Conservation (phyloP, 2,329 filamentous ascomycete species). For the Cadophora malorum region DNA sequence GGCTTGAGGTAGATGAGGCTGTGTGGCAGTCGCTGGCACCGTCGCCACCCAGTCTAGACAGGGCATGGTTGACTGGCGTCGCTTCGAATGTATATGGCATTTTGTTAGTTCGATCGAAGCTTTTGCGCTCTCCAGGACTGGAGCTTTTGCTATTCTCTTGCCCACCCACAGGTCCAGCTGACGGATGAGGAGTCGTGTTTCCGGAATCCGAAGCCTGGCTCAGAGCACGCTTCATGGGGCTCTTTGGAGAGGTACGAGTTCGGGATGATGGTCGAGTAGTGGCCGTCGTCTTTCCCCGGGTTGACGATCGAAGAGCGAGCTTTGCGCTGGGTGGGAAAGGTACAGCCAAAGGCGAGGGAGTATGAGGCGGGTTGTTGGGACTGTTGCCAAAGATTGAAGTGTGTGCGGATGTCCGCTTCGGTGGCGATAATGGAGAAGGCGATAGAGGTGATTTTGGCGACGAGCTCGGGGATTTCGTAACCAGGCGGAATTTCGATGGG, state of each 20-base stretch:
- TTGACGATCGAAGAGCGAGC: conserved; percentile 68
- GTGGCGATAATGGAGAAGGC: conserved; percentile 60
- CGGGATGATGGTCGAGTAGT: conserved; percentile 64
- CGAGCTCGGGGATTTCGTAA: conserved; percentile 50
- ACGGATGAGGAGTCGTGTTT: conserved; percentile 61
- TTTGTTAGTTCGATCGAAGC: conserved; percentile 59
- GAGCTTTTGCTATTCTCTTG: conserved; percentile 52
- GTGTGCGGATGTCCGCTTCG: conserved; percentile 54
- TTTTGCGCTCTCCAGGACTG: conserved; percentile 53
- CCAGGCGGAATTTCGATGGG: conserved; percentile 85
- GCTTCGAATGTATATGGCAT: conserved; percentile 56
- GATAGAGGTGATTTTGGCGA: conserved; percentile 64
- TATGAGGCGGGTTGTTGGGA: conserved; percentile 46
- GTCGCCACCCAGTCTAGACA: conserved; percentile 58
- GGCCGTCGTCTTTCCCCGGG: conserved; percentile 60
- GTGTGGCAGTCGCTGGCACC: conserved; percentile 49
- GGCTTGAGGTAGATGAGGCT: conserved; percentile 71
- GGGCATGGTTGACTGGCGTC: conserved; percentile 54
- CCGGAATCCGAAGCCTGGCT: conserved; percentile 70
- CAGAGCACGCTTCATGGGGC: conserved; percentile 80
- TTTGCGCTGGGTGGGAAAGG: conserved; percentile 72
- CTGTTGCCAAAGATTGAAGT: conserved; percentile 43
- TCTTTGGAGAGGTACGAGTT: conserved; percentile 75
- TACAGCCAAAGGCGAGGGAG: conserved; percentile 62
- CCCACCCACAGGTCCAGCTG: conserved; percentile 38